Evolutionary conservation across 768 basidiomycete species (phyloP), one percentile per base, ranked within the genome.

Genomic region (Pholiota microspora): DNA sequence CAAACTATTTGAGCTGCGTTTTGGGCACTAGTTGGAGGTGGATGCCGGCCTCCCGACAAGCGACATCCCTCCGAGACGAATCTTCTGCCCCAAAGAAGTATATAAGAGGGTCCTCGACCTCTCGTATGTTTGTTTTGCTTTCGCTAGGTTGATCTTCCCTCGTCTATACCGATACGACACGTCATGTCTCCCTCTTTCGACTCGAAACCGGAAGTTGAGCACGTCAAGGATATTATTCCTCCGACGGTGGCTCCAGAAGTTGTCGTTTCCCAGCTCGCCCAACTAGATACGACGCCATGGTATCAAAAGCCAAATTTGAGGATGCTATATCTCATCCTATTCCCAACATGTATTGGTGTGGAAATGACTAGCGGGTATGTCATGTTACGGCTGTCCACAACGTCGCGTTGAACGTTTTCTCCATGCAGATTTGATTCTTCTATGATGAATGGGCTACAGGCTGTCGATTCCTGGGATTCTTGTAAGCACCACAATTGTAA

Each of bases 401-500:
- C 9, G 9, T 21, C 10, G 4, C 24, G 18, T 12, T 15, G 1
- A 44, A 2, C n/a, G 23, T 9, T 7, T 35, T 5, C 29, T 49
- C 6, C 27, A 12, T 45, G 10, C 40, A 83, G 81, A 1, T 84
- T 80, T 59, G 81, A 84, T 53, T 77, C 81, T 0, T 81, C 82
- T 4, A 84, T 85, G 82, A 72, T 85, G 62, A 84, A 83, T 60
- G 83, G 82, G 32, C 61, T 85, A 36, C 84, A 85, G 64, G 80
- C 82, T 0, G 81, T 85, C 2, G 66, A 75, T 18, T 78, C 81
- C 0, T 85, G 82, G 81, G 72, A 79, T 58, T 68, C 67, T 3
- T 84, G 84, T 84, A 44, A 58, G 76, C 47, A 16, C 3, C 27
- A 7, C 25, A 4, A 13, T 8, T 9, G 1, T 34, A 7, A 6